These are phyloP conservation scores for Tulasnella sp. DNA, from an alignment of 768 basidiomycete species.

Conservation along the genomic window DNA sequence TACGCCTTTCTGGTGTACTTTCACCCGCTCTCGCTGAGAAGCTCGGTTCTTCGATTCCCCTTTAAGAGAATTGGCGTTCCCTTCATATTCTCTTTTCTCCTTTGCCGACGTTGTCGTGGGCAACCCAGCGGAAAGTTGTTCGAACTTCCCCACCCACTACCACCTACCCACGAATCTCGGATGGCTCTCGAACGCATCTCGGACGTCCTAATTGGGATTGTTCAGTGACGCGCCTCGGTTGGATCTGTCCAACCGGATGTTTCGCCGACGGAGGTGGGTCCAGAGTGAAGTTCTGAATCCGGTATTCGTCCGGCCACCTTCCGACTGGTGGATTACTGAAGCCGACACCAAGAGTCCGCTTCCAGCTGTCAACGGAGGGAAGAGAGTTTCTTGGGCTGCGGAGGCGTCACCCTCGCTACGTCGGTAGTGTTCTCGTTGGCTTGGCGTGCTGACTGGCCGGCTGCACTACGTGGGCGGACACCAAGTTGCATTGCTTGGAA, in stretches of 20 bases:
- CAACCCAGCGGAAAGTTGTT: not conserved
- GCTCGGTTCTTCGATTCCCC: not conserved
- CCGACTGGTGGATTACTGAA: not conserved
- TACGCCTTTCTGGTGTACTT: not conserved
- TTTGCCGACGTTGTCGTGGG: not conserved
- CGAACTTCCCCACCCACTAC: not conserved
- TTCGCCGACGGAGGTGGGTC: not conserved
- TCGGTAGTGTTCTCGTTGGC: not conserved
- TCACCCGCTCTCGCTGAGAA: not conserved
- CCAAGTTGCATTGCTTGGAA: not conserved
- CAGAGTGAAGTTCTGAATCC: not conserved
- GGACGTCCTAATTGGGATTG: not conserved
- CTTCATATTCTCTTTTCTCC: not conserved
- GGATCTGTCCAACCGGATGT: not conserved
- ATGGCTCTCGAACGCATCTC: not conserved
- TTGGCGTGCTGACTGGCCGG: not conserved
- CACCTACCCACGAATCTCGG: not conserved
- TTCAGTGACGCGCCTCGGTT: not conserved
- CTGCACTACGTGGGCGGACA: not conserved
- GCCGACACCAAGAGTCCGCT: not conserved
- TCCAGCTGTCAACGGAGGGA: not conserved
- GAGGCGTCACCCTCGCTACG: not conserved
- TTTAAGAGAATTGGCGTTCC: not conserved
- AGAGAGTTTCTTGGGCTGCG: not conserved
- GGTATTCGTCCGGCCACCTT: not conserved